Evolutionary conservation across 1,139 yeast species (phyloP).

Genomic region (Zhuliangozyma parablackwelliae): DNA sequence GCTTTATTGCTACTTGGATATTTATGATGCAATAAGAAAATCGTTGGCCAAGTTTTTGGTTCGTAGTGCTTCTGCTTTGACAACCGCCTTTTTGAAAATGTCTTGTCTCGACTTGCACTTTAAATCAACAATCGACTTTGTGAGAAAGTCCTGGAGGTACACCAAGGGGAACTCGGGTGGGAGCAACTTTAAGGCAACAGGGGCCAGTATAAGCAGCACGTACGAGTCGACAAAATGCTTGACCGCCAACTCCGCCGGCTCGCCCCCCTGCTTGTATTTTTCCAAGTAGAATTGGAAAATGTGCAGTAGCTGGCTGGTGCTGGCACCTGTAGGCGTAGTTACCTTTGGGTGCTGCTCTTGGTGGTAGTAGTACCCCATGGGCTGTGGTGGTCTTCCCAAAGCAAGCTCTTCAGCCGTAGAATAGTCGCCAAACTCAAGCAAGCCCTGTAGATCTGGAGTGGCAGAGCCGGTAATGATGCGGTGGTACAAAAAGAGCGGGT

Average conservation of each 20-base stretch:
- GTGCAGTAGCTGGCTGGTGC: constrained; percentile 7
- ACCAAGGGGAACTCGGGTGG: constrained; percentile 32
- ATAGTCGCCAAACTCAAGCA: constrained; percentile 20
- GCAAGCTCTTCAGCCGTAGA: constrained; percentile 34
- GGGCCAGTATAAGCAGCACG: constrained; percentile 19
- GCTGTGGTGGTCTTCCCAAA: no score
- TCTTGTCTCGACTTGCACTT: constrained; percentile 17
- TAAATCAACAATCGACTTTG: constrained; percentile 17
- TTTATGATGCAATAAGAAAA: constrained; percentile 16
- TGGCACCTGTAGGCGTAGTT: no score
- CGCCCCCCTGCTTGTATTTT: constrained; percentile 7
- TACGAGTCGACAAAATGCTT: constrained; percentile 27
- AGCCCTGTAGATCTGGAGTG: no score
- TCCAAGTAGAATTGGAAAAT: constrained; percentile 22
- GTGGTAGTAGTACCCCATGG: constrained; percentile 15
- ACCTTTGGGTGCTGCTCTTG: background rate
- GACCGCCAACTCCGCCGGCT: constrained; percentile 17
- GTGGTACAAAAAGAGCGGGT: constrained; percentile 8
- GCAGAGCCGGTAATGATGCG: no score
- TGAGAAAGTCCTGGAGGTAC: constrained; percentile 26
- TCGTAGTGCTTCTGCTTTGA: constrained; percentile 20
- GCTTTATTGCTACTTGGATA: constrained; percentile 44
- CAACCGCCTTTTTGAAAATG: constrained; percentile 23
- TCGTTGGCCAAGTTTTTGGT: constrained; percentile 13
- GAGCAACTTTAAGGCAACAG: constrained; percentile 24